Evolutionary conservation across 306 rosid species (phyloP).

Genomic region (Coriaria nepalensis): DNA sequence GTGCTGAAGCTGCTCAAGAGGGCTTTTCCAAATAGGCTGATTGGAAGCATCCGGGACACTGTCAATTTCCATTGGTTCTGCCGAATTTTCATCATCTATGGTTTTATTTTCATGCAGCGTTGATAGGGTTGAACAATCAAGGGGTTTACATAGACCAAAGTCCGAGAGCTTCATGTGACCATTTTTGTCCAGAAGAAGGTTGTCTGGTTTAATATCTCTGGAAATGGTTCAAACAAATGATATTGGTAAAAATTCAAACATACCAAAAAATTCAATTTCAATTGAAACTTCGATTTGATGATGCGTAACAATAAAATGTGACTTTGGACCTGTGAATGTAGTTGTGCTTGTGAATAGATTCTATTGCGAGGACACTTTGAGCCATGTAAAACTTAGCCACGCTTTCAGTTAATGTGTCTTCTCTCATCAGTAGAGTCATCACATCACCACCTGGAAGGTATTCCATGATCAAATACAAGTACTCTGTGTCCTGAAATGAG

Average conservation of each 20-base stretch:
- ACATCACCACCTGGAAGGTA: constrained; percentile 97
- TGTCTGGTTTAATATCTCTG: constrained; percentile 98
- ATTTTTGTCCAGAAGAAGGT: constrained; percentile 77
- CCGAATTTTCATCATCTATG: constrained; percentile 59
- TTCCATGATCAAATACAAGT: constrained; percentile 90
- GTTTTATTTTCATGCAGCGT: constrained; percentile 83
- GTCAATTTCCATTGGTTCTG: constrained; percentile 87
- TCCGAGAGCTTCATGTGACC: constrained; percentile 99
- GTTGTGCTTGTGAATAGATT: constrained; percentile 89
- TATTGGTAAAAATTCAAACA: background rate
- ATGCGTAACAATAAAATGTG: constrained; percentile 1
- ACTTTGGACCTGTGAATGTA: constrained; percentile 81
- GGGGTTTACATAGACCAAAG: constrained; percentile 98
- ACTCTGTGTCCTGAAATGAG: constrained; percentile 92
- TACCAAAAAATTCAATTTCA: background rate
- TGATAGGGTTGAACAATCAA: constrained; percentile 75
- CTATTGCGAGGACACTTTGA: constrained; percentile 92
- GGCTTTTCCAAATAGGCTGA: constrained; percentile 81
- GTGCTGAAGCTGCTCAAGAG: constrained; percentile 85
- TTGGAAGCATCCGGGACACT: constrained; percentile 43
- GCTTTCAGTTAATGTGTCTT: constrained; percentile 75
- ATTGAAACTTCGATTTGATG: background rate
- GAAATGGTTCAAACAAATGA: constrained; percentile 13
- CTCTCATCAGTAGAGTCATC: constrained; percentile 95
- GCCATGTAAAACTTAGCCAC: constrained; percentile 91